Conservation (phyloP, 139 green algal genomes). For the Closterium sp. region DNA sequence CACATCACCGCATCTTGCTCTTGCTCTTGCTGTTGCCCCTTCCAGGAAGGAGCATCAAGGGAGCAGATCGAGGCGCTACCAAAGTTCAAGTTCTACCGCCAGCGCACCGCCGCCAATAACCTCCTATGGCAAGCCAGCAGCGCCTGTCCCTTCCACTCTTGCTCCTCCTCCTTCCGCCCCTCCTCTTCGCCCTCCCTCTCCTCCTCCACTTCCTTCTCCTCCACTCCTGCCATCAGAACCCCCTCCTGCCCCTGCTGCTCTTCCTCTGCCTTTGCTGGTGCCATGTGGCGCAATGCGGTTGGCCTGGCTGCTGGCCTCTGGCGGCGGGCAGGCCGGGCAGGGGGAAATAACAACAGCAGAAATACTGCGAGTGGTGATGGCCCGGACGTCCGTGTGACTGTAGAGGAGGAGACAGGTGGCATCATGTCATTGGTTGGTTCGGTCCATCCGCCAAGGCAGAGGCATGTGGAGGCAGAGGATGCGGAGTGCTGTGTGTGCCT, state of each 20-base stretch:
- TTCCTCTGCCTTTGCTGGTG: background rate
- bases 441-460: background rate
- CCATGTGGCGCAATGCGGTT: background rate
- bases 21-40: too few relatives aligned
- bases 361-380: background rate
- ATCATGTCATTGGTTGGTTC: background rate
- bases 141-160: background rate
- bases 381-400: background rate
- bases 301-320: background rate
- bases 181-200: background rate
- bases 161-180: background rate
- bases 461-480: background rate
- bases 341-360: background rate
- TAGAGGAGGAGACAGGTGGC: background rate
- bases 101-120: background rate
- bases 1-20: too few relatives aligned
- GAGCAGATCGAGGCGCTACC: conserved; percentile 42
- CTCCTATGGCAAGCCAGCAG: background rate
- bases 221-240: background rate
- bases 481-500: conserved; percentile 53
- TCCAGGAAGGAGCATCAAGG: conserved; percentile 38
- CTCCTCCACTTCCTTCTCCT: background rate
- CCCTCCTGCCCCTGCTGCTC: background rate
- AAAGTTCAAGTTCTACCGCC: conserved; percentile 34
- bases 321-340: background rate